Evolutionary conservation across 1,284 basidiomycete species (phyloP), one percentile per base, ranked within the genome.

Genomic region (Moesziomyces sp.): DNA sequence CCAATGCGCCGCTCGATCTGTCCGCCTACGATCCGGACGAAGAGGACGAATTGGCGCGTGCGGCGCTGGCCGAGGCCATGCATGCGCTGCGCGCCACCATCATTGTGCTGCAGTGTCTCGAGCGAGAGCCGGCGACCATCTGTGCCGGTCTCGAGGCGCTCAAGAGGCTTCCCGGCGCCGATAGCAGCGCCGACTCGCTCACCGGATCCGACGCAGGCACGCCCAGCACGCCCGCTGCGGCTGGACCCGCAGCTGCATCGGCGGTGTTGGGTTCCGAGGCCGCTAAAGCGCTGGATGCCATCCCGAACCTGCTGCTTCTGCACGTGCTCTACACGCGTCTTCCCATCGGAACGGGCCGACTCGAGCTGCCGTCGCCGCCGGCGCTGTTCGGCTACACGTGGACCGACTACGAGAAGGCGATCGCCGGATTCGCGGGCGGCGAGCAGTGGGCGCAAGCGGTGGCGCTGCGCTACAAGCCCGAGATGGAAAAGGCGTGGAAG

Each of bases 21-120:
- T 62, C 57, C 5, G 71, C 77, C 10, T 70, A 59, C 42, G 66
- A 76, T 26, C 72, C 76, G 18, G 65, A 78, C 42, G 73, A 75
- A 47, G 79, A 80, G 33, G 82, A 82, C 52, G 82, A 83, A 57
- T 70, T 83, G 11, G 82, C 82, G 0, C 70, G 70, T 21, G 79
- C 77, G 9, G 82, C 82, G 19, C 71, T 83, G 5, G 74, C 67
- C 23, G 82, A 83, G 57, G 82, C 81, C 5, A 66, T 83, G 52
- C 73, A 76, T n/a, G 82, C 81, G 7, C 58, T 83, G 33, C 75
- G 70, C 43, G 74, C 72, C 63, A 80, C 78, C 43, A 65, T 77
- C 52, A 66, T 76, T 19, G 79, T 80, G 46, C 61, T 80, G 3
- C 76, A 79, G 35, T 65, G 75, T 19, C 58, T 83, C 33, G 75